Base-by-base conservation (phyloP, 305 asterid species). In the Fraxinus platypoda region DNA sequence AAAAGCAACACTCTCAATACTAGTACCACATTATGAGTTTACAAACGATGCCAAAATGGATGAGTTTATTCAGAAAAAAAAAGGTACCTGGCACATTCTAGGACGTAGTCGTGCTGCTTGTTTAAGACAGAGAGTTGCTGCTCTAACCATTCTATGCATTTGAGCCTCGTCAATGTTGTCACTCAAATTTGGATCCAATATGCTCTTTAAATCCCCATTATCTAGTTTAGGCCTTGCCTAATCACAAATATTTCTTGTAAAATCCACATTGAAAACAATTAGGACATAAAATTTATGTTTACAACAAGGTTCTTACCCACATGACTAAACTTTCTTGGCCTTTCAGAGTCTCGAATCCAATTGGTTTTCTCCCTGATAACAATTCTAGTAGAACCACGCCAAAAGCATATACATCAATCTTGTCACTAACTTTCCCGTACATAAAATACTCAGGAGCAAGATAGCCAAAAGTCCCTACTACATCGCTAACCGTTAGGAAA, bases 401-500 rank as follows among this genome's bases (percentile, higher is more conserved):
- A 28, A 93, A 96, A 73, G 99, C 95, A 82, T 92, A 96, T 12
- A 96, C 94, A 80, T 96, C 98, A 70, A 96, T 92, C 90, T 93
- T 96, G 84, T 93, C 93, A 28, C 99, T 96, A n/a, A 96, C 92
- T 89, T 93, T 93, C 8, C 99, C 99, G 78, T 92, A 96, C 98
- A 96, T 93, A 75, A 96, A 94, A 86, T 96, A 96, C 88, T 96
- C 99, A 0, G 99, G 99, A 34, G 99, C 99, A 5, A 95, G 94
- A 87, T 95, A 95, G 25, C 99, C 99, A 77, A 95, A 95, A 7
- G 99, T 96, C 86, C 99, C 99, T 1, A 96, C 94, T 49, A 93
- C 94, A 82, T 96, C 97, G 57, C 85, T 90, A 43, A 94, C 91
- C 41, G 89, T 93, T 85, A 88, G 46, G 88, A 87, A 93, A 79